Evolutionary conservation across 1,284 basidiomycete species (phyloP), one percentile per base, ranked within the genome.

Genomic region (Hemileia vastatrix): DNA sequence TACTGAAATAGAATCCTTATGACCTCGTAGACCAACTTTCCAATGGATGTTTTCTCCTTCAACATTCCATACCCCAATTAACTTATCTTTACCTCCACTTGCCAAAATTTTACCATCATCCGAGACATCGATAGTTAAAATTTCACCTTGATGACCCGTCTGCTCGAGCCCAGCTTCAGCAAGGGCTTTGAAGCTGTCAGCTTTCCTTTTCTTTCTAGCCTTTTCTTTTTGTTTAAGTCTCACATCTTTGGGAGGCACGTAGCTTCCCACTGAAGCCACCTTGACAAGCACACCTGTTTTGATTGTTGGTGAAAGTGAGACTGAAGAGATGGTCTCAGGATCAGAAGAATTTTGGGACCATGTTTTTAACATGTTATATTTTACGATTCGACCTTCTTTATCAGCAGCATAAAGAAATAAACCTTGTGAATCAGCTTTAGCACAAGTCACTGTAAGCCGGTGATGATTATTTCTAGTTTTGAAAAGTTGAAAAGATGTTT

Each of bases 61-160:
- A 3, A 60, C 27, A 47, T 60, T 50, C 92, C 92, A 96, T 6
- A 92, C 82, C 6, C 87, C 85, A 2, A 95, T 77, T 57, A 83
- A 80, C 66, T 83, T 81, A 72, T 98, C 94, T 72, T 83, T 83
- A 0, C 94, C 93, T 1, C 85, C 92, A 67, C 88, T 91, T 0
- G 86, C 91, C 1, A 98, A 81, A 67, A 85, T 85, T 71, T 82
- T 85, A 1, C 88, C 92, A 75, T 97, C 90, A 36, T 83, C 82
- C 66, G 88, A 93, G 53, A 96, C 74, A 0, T 93, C 88, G 15
- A 98, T 78, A 1, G 85, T 80, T 64, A 89, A 81, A 0, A 98
- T 82, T 73, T 92, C 87, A 70, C 91, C 90, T 1, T 84, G 85
- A 75, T 98, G 94, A 0, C 94, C 93, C 56, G 64, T 81, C 77